Conservation (phyloP, 2,329 filamentous ascomycete genomes). For the Coniochaeta pulveracea region DNA sequence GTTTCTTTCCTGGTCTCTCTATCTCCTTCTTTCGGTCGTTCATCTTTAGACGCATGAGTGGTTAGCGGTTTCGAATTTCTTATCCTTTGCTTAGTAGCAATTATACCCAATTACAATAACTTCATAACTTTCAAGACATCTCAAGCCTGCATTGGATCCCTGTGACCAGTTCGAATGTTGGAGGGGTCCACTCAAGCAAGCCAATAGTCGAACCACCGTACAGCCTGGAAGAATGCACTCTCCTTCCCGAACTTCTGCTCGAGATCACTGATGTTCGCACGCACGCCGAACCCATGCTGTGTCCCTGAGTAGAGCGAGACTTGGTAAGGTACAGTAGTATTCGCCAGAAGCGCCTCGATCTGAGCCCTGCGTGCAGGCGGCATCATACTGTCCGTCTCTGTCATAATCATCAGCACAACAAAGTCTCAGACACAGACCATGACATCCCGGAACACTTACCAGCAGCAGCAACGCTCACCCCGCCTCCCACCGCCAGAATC, state of each 20-base stretch:
- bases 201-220: conserved; percentile 60
- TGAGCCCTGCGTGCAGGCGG: conserved; percentile 39
- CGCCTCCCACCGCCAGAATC: conserved; percentile 41
- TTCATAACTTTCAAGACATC: no score
- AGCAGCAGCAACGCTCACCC: conserved; percentile 51
- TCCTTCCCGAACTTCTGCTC: conserved; percentile 61
- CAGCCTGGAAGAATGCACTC: conserved; percentile 64
- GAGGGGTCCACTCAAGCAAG: no score
- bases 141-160: no score
- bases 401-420: neutral
- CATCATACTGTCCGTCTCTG: conserved; percentile 50
- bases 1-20: no score
- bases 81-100: no score
- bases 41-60: no score
- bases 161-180: no score
- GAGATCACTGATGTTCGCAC: conserved; percentile 43
- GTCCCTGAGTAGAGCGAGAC: conserved; percentile 59
- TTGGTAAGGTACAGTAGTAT: conserved; percentile 48
- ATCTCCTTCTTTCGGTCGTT: no score
- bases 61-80: no score
- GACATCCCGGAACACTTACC: conserved; percentile 23
- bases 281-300: conserved; percentile 63
- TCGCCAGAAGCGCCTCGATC: conserved; percentile 46
- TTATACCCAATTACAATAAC: no score
- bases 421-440: neutral